Base-by-base conservation (phyloP, 257 asterid genomes). In the Ocimum tenuiflorum region DNA sequence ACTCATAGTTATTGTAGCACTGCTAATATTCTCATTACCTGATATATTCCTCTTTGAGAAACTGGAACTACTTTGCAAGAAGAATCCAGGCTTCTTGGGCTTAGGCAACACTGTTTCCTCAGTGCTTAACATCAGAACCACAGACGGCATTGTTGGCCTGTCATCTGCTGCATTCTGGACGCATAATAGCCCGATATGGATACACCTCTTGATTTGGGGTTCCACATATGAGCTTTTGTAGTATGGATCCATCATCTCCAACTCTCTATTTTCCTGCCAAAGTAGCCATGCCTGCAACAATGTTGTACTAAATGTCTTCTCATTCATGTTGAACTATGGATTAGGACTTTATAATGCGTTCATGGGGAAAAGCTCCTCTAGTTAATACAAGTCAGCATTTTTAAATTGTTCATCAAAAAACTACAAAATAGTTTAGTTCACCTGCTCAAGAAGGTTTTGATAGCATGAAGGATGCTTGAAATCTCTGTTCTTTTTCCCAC, bases 161-260 rank as follows among this genome's bases (percentile, higher is more conserved):
- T 60, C 68, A 6, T 60, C 63, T 24, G 63, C 56, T 38, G 4
- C 11, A 4, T 17, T 69, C 12, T 69, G 63, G 35, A 70, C 63
- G 15, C 69, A 61, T 29, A 70, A 42, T 51, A 60, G 29, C 41
- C 69, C 69, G 39, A 60, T 60, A 49, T 69, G 68, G n/a, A 69
- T 50, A 46, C 68, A 69, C 63, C 74, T 60, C 69, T 60, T 60
- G 8, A 69, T 62, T 60, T 70, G 63, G 12, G 36, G 22, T 60
- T 60, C 73, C 31, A 33, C 60, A 10, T 10, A 48, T 22, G 73
- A 33, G 10, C 53, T 11, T 4, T 70, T 70, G 19, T 29, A 60
- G 27, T 63, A 60, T 50, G 63, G 55, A 70, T 70, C 68, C 54
- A 70, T 60, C 60, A 70, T n/a, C 13, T 70, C 75, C 39, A 70